Evolutionary conservation across 2,329 filamentous ascomycete species (phyloP).

Genomic region (Fusarium graminum): DNA sequence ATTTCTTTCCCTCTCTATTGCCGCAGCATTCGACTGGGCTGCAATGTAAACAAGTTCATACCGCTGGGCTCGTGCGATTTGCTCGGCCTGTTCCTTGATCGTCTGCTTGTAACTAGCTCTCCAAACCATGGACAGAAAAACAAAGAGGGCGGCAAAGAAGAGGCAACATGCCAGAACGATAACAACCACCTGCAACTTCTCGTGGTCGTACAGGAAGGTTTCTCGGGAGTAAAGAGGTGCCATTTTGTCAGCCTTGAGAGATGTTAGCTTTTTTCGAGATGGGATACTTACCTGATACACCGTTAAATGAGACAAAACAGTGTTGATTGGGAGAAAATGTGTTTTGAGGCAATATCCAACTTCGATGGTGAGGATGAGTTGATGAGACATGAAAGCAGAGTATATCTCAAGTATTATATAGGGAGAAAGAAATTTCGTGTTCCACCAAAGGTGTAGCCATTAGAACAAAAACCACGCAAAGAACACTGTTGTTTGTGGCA

Average conservation of each 20-base stretch:
- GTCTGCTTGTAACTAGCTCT: too few relatives aligned
- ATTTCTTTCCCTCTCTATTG: not conserved
- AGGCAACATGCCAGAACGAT: too few relatives aligned
- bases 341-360: not conserved
- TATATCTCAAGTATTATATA: not conserved
- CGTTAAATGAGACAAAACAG: not conserved
- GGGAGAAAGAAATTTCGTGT: not conserved
- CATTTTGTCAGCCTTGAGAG: not conserved
- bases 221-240: not conserved
- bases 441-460: not conserved
- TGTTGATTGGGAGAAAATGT: not conserved
- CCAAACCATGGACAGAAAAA: too few relatives aligned
- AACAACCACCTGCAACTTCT: too few relatives aligned
- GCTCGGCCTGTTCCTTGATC: too few relatives aligned
- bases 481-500: not conserved
- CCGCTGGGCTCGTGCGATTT: not conserved
- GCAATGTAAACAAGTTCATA: not conserved
- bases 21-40: not conserved
- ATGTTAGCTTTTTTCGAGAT: not conserved
- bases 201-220: too few relatives aligned
- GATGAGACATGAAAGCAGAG: not conserved
- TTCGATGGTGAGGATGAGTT: not conserved
- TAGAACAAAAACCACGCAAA: not conserved
- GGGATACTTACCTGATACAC: not conserved
- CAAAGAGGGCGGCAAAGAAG: too few relatives aligned